phyloP scores from a whole-genome alignment of 805 yeast genomes.

The Sugiyamaella valdiviana region DNA sequence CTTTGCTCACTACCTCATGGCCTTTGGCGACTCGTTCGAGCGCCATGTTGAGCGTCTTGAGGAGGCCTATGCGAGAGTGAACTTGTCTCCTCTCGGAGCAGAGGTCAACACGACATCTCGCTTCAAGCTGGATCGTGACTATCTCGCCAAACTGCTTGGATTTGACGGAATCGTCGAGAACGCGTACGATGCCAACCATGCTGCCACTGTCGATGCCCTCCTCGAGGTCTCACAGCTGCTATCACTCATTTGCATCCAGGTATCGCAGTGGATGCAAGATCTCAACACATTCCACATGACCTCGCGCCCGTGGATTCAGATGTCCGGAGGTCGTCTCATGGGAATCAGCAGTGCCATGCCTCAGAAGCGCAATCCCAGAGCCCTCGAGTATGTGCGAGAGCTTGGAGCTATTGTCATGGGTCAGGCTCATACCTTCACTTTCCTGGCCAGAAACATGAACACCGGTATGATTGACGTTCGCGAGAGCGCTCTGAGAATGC shows the following conservation, averaged over 20 bases:
- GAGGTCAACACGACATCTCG: conserved; percentile 13
- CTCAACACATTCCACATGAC: conserved; percentile 12
- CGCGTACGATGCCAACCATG: conserved; percentile 14
- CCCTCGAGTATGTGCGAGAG: conserved; percentile 11
- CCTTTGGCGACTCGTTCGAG: conserved; percentile 9
- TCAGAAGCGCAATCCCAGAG: conserved; percentile 12
- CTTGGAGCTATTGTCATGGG: conserved; percentile 11
- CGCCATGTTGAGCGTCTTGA: conserved; percentile 8
- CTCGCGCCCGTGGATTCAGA: conserved; percentile 12
- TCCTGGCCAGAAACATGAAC: conserved; percentile 6
- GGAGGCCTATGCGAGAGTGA: conserved; percentile 10
- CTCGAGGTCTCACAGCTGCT: conserved; percentile 7
- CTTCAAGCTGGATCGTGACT: conserved; percentile 9
- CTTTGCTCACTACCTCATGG: conserved; percentile 12
- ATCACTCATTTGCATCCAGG: conserved; percentile 7
- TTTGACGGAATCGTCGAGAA: conserved; percentile 13
- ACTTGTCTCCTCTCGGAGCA: conserved; percentile 9
- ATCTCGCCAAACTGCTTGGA: conserved; percentile 8
- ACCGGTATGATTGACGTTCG: conserved; percentile 12
- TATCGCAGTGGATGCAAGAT: conserved; percentile 13
- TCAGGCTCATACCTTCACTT: conserved; percentile 4
- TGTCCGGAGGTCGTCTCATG: conserved; percentile 11
- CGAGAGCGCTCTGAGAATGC: conserved; percentile 9
- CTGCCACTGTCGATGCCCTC: conserved; percentile 9
- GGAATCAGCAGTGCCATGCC: conserved; percentile 15